A percentile compares a stretch with the other conserved stretches of the same genome.
Evolutionary conservation across 2,329 filamentous ascomycete genomes (phyloP).

Genomic region (Verticillium albo-atrum): DNA sequence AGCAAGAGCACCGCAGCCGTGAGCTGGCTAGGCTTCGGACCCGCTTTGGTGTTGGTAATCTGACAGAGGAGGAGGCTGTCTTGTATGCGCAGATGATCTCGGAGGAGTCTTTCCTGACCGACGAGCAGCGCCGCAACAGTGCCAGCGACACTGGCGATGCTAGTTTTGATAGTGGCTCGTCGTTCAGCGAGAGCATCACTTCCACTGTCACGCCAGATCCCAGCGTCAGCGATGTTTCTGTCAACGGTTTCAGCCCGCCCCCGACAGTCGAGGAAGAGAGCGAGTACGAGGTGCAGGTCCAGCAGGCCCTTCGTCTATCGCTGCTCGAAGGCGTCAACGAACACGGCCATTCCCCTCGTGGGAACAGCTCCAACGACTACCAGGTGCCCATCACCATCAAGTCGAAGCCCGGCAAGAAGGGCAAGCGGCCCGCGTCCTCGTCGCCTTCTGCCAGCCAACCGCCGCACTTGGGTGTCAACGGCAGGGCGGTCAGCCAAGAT

Average conservation of each 20-base stretch:
- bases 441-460: slow-evolving; percentile 31
- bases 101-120: slow-evolving; percentile 52
- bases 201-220: slow-evolving; percentile 53
- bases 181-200: slow-evolving; percentile 33
- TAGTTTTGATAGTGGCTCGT: slow-evolving; percentile 38
- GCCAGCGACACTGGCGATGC: slow-evolving; percentile 44
- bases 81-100: slow-evolving; percentile 64
- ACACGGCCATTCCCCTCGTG: slow-evolving; percentile 37
- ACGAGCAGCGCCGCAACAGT: slow-evolving; percentile 51
- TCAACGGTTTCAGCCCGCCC: slow-evolving; percentile 19
- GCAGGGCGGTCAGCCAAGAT: slow-evolving; percentile 11
- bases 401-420: slow-evolving; percentile 33
- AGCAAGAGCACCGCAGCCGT: slow-evolving; percentile 61
- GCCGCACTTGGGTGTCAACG: slow-evolving; percentile 8
- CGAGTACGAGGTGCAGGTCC: slow-evolving; percentile 57
- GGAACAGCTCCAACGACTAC: slow-evolving; percentile 42
- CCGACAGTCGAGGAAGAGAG: slow-evolving; percentile 35
- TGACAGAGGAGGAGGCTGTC: slow-evolving; percentile 63
- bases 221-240: slow-evolving; percentile 34
- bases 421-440: slow-evolving; percentile 29
- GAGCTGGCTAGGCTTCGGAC: slow-evolving; percentile 68
- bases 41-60: slow-evolving; percentile 74
- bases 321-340: slow-evolving; percentile 52
- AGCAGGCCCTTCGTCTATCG: slow-evolving; percentile 58
- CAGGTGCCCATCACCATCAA: slow-evolving; percentile 48